Conservation (phyloP, 2,329 filamentous ascomycete genomes). For the Berkeleyomyces rouxiae region DNA sequence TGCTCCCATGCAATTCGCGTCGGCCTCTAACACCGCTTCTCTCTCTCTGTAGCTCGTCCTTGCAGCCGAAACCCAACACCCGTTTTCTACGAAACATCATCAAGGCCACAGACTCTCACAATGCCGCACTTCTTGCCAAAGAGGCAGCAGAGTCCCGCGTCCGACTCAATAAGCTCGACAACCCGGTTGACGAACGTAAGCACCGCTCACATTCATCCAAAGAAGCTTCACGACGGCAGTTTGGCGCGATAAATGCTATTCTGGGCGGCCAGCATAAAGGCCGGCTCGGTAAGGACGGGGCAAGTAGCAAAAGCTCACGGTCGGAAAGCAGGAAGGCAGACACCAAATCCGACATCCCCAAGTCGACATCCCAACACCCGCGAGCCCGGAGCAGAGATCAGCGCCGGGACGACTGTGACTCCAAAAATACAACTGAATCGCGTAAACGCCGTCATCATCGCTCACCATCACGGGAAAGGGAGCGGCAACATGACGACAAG, state of each 20-base stretch:
- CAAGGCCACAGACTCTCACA: constrained; percentile 74
- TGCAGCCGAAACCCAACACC: constrained; percentile 67
- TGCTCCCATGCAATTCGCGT: neutral
- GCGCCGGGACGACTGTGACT: neutral
- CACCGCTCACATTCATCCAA: constrained; percentile 21
- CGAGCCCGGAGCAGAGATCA: neutral
- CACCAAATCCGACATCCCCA: constrained; percentile 11
- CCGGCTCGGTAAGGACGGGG: constrained; percentile 11
- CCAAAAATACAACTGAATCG: neutral
- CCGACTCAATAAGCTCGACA: constrained; percentile 46
- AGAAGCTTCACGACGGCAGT: constrained; percentile 31
- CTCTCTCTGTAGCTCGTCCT: constrained; percentile 13
- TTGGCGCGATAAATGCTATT: constrained; percentile 44
- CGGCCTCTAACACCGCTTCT: constrained; percentile 13
- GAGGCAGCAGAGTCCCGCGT: constrained; percentile 65
- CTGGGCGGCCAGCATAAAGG: constrained; percentile 22
- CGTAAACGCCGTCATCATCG: neutral
- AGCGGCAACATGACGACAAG: neutral
- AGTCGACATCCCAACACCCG: neutral
- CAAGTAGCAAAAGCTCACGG: neutral
- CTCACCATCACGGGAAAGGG: neutral
- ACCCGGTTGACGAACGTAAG: constrained; percentile 28
- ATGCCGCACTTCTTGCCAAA: constrained; percentile 67
- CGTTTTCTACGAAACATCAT: constrained; percentile 79
- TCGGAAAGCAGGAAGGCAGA: constrained; percentile 10